Evolutionary conservation across 163 green algal genomes (phyloP).

Genomic region (Scenedesmus sp.): DNA sequence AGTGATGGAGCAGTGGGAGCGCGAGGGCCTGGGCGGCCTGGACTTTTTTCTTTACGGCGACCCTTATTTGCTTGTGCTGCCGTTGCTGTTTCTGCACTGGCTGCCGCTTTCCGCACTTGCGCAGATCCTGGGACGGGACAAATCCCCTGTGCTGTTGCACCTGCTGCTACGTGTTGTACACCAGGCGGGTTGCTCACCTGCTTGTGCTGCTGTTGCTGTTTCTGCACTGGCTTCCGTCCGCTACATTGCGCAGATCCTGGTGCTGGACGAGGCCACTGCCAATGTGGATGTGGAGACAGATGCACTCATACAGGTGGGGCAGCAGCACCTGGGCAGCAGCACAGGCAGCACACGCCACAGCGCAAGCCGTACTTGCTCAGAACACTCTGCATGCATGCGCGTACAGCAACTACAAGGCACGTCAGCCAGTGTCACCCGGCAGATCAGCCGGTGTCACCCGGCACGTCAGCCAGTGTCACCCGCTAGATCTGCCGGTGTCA

Average conservation of each 20-base stretch:
- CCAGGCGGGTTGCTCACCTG: not conserved
- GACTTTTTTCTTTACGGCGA: conserved; percentile 63
- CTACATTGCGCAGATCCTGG: conserved; percentile 55
- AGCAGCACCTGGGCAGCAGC: not conserved
- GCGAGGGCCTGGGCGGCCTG: conserved; percentile 60
- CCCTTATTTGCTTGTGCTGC: not conserved
- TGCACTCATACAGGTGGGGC: conserved; percentile 77
- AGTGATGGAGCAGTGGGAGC: conserved; percentile 60
- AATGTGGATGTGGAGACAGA: conserved; percentile 89
- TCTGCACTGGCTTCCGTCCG: not conserved
- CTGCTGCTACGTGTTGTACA: no score
- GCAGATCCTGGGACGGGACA: no score
- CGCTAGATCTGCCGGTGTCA: not conserved
- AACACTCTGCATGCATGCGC: not conserved
- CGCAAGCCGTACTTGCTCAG: not conserved
- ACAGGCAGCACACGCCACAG: not conserved
- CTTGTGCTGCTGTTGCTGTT: not conserved
- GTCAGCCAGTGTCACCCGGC: not conserved
- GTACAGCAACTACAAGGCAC: not conserved
- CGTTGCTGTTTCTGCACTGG: not conserved
- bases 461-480: not conserved
- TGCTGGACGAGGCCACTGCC: conserved; percentile 67
- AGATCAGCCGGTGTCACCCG: not conserved
- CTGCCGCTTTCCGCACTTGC: not conserved
- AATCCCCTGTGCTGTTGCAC: no score